Percentiles rank a stretch among this genome's conserved stretches.
phyloP scores from a whole-genome alignment of 441 rosid genomes.

The Euphorbia celastroides region DNA sequence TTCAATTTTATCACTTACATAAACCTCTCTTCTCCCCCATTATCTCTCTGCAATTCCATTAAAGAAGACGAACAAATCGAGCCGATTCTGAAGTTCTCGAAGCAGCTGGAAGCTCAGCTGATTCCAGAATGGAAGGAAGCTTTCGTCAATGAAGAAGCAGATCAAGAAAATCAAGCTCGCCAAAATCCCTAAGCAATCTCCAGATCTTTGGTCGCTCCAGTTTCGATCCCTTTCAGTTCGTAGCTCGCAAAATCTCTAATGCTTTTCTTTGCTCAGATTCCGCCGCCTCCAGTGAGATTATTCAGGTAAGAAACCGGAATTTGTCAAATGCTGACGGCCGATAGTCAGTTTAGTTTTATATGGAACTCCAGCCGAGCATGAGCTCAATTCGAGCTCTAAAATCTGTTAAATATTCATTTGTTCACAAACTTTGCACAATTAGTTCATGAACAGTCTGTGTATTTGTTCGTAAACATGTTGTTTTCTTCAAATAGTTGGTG shows the following conservation, averaged over 20 bases:
- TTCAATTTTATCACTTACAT: conserved; percentile 9
- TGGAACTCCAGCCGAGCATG: no score
- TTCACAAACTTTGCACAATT: no score
- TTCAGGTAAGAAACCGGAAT: conserved; percentile 38
- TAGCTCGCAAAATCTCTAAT: conserved; percentile 27
- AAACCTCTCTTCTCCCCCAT: conserved; percentile 15
- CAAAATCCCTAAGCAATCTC: conserved; percentile 34
- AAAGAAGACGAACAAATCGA: background rate
- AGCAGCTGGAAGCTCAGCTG: conserved; percentile 90
- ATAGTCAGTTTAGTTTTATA: no score
- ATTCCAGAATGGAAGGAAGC: conserved; percentile 99
- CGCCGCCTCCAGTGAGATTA: conserved; percentile 33
- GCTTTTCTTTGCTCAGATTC: conserved; percentile 19
- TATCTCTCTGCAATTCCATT: background rate
- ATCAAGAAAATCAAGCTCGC: conserved; percentile 68
- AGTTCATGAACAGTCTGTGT: no score
- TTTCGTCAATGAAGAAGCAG: conserved; percentile 81
- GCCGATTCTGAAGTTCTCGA: conserved; percentile 91
- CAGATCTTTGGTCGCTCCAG: conserved; percentile 39
- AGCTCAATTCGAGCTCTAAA: no score
- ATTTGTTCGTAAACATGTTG: no score
- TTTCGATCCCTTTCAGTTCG: conserved; percentile 42
- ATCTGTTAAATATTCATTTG: no score
- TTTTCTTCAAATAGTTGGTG: no score
- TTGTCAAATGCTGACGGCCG: no score